Evolutionary conservation across 129 eudicot species (phyloP).

Genomic region (Mikania micrantha): DNA sequence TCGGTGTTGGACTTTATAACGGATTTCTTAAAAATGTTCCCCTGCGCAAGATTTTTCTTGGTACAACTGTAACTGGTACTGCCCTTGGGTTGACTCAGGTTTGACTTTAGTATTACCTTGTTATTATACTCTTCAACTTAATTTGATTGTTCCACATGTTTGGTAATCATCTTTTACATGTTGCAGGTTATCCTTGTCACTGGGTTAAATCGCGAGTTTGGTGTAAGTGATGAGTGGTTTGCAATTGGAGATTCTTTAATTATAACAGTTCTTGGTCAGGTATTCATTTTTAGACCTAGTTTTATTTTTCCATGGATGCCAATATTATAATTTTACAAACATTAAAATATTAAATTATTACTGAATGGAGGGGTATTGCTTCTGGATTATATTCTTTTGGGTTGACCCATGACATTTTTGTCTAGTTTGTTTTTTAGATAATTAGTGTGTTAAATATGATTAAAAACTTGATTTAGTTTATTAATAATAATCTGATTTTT

Average conservation of each 20-base stretch:
- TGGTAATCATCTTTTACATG: neutral
- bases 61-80: constrained; percentile 69
- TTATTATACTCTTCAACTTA: neutral
- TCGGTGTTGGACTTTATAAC: constrained; percentile 91
- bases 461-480: neutral
- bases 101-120: constrained; percentile 1
- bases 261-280: constrained; percentile 94
- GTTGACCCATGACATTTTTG: no score
- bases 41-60: constrained; percentile 66
- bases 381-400: no score
- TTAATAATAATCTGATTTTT: neutral
- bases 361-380: neutral
- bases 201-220: constrained; percentile 79
- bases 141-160: neutral
- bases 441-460: neutral
- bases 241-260: constrained; percentile 92
- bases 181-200: constrained; percentile 82
- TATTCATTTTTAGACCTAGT: constrained; percentile 11
- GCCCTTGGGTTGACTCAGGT: constrained; percentile 96
- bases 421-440: neutral
- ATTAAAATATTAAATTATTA: no score
- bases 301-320: neutral
- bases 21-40: constrained; percentile 81
- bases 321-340: neutral
- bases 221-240: constrained; percentile 97